Evolutionary conservation across 768 basidiomycete species (phyloP).

Genomic region (Mycena chlorophos): DNA sequence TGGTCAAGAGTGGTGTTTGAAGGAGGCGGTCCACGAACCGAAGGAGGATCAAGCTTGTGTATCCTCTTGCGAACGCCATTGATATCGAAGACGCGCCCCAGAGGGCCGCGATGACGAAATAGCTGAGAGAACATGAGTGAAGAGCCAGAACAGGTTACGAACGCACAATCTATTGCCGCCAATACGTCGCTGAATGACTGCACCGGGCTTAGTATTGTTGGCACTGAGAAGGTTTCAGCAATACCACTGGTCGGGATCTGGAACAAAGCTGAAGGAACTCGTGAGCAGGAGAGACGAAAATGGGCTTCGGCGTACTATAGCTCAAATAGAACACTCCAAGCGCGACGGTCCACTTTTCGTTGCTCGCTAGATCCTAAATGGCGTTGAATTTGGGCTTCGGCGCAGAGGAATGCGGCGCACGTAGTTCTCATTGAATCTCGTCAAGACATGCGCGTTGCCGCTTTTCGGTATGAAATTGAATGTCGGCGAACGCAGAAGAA

Average conservation of each 20-base stretch:
- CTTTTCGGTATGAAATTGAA: background rate
- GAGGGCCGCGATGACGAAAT: conserved; percentile 52
- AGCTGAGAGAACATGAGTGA: conserved; percentile 32
- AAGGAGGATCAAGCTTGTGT: background rate
- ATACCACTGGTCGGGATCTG: background rate
- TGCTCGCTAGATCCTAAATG: background rate
- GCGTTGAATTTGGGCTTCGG: background rate
- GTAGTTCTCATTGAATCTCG: background rate
- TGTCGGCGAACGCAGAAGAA: background rate
- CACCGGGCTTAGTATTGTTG: background rate
- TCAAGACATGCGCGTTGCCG: background rate
- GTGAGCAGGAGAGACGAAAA: background rate
- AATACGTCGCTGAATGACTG: conserved; percentile 56
- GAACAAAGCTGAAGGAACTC: background rate
- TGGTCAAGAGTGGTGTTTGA: conserved; percentile 24
- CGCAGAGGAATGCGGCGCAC: background rate
- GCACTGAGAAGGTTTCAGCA: background rate
- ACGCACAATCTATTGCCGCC: conserved; percentile 58
- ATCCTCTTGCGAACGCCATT: background rate
- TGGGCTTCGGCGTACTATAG: background rate
- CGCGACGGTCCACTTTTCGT: background rate
- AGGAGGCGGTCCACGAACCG: conserved; percentile 29
- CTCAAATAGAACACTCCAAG: background rate
- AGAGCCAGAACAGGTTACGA: background rate
- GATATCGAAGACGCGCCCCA: conserved; percentile 39